phyloP scores from a whole-genome alignment of 2,329 filamentous ascomycete species.

The Podosphaera aphanis region DNA sequence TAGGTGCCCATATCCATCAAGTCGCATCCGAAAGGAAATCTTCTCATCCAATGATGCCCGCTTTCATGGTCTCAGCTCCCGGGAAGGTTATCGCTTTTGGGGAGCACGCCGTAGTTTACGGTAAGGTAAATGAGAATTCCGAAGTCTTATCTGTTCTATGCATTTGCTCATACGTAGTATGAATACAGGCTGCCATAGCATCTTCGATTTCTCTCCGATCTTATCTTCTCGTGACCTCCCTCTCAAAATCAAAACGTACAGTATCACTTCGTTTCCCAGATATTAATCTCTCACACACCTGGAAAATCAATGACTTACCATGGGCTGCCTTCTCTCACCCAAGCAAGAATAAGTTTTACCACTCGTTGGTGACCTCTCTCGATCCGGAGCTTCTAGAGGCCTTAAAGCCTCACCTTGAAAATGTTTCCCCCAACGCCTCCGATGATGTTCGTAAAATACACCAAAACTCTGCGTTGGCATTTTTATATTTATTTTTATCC shows the following conservation, averaged over 20 bases:
- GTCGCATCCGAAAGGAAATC: not conserved
- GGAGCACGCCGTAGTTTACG: slow-evolving; percentile 93
- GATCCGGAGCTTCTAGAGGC: slow-evolving; percentile 63
- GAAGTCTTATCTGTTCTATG: slow-evolving; percentile 5
- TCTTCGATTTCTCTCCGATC: slow-evolving; percentile 87
- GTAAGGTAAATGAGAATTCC: slow-evolving; percentile 39
- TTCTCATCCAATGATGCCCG: slow-evolving; percentile 32
- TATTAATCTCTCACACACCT: slow-evolving; percentile 70
- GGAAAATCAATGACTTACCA: slow-evolving; percentile 79
- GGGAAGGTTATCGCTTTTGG: slow-evolving; percentile 97
- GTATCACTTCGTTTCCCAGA: slow-evolving; percentile 79
- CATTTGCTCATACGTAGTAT: slow-evolving; percentile 1
- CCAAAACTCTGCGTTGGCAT: slow-evolving; percentile 56
- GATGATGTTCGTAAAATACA: slow-evolving; percentile 65
- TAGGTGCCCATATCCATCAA: not conserved
- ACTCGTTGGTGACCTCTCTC: slow-evolving; percentile 63
- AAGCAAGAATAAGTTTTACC: slow-evolving; percentile 83
- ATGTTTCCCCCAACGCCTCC: slow-evolving; percentile 42
- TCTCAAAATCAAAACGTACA: slow-evolving; percentile 76
- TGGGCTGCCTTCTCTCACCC: slow-evolving; percentile 64
- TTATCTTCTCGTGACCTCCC: slow-evolving; percentile 82
- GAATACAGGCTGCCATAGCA: slow-evolving; percentile 56
- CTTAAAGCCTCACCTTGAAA: slow-evolving; percentile 53
- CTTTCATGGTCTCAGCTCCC: slow-evolving; percentile 94
- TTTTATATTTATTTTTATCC: slow-evolving; percentile 82